Base-by-base conservation (phyloP, 176 grass and related monocot species). In the Juncus inflexus region DNA sequence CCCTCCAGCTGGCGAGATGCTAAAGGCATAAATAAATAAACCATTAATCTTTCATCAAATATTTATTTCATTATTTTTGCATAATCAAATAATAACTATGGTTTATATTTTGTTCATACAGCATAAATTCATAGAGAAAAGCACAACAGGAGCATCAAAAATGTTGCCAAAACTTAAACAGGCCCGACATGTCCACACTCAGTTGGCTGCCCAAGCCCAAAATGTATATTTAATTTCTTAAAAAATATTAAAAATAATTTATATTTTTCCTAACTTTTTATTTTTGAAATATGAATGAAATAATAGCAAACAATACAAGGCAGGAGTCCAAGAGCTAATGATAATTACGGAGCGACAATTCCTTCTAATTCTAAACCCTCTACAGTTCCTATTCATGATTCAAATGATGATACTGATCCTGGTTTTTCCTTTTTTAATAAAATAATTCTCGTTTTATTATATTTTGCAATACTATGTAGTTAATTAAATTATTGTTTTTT, bases 71-170 rank as follows among this genome's bases (percentile, higher is more conserved):
- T 7, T 51, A 3, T 40, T n/a, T 63, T 66, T 13, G 11, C 59
- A 4, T 36, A 8, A 61, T 7, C 6, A n/a, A 8, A 8, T 61
- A 61, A 61, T 61, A 61, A 61, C 28, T 61, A 28, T 28, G 19
- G 19, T 28, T 36, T 61, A 36, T 19, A 1, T 42, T 12, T 70
- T n/a, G n/a, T n/a, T 58, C 15, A 59, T 58, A 35, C 74, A 99
- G 94, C 94, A 99, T 75, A 99, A 99, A 63, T 99, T 99, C 75
- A 91, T 92, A 75, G 94, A 99, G 66, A 99, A 83, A 55, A 92
- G 94, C 56, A 99, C 83, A 15, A 83, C 80, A 73, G 88, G 88
- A 81, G 88, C 94, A 82, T 86, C 80, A 7, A 99, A 99, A 79
- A 92, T 99, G 94, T 62, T 99, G 60, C 85, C 94, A 42, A 92